Evolutionary conservation across 805 yeast genomes (phyloP), one percentile per base, ranked within the genome.

Genomic region (Myxozyma monticola): DNA sequence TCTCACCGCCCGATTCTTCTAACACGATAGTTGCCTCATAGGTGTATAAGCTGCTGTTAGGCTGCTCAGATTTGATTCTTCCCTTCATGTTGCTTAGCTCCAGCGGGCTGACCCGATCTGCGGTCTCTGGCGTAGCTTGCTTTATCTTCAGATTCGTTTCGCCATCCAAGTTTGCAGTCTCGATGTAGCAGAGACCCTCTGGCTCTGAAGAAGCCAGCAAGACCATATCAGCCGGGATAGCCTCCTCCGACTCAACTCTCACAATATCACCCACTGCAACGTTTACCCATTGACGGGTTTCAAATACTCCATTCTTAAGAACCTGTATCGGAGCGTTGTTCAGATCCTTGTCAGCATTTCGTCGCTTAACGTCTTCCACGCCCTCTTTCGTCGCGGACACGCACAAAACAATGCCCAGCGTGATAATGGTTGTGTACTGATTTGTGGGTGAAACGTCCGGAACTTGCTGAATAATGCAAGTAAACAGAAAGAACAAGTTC

Each of bases 391-490:
- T 73, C 0, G 97, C 99, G 1, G 98, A 89, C 1, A 93, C 97
- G 20, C 84, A 63, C 49, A 93, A 74, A 28, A 93, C 99, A 24
- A 91, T 80, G 24, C 83, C 68, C 56, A 93, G 75, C 0, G 99
- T 95, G 41, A 95, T 95, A 37, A 93, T 86, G 0, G 99, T 93
- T 3, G 99, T 93, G 64, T 82, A 93, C 68, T 97, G 72, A 70
- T 93, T 93, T 0, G 98, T 93, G 10, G 99, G 99, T 0, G 96
- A 82, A 3, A 93, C 98, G 57, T 84, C 79, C 2, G 99, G 99
- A 10, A 93, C 98, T 68, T 93, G 99, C 71, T 93, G 99, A 60
- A 93, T 91, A 33, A 80, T 76, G 1, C 97, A 85, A 0, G 99
- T 93, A 71, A 88, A 87, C 45, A 93, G 72, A 68, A 93, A 93